phyloP scores from a whole-genome alignment of 2,329 filamentous ascomycete genomes.

The Phaeomoniella chlamydospora region DNA sequence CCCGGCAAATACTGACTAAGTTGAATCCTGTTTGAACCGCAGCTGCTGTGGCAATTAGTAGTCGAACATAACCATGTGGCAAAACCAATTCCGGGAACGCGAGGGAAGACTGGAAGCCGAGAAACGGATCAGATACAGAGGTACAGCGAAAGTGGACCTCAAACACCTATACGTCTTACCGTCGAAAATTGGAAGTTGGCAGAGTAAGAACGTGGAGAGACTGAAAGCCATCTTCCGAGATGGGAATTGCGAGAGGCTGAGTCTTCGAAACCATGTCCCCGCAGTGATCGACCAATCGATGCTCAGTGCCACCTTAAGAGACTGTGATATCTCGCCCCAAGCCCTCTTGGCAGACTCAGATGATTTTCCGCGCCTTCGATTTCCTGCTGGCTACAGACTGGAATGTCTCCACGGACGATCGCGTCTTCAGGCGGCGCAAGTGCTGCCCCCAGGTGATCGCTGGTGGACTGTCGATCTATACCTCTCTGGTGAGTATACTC shows the following conservation, averaged over 20 bases:
- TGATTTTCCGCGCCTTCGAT: slow-evolving; percentile 8
- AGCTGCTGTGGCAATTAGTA: not conserved
- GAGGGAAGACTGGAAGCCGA: no score
- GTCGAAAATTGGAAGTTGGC: no score
- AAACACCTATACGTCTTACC: no score
- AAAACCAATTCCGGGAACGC: no score
- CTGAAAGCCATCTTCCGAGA: slow-evolving; percentile 11
- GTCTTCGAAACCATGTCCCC: slow-evolving; percentile 16
- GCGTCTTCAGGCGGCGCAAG: slow-evolving; percentile 10
- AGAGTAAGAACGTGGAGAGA: slow-evolving; percentile 10
- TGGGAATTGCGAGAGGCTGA: slow-evolving; percentile 10
- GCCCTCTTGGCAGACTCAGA: slow-evolving; percentile 2
- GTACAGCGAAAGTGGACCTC: no score
- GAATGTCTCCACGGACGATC: slow-evolving; percentile 14
- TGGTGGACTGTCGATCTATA: slow-evolving; percentile 19
- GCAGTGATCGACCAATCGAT: slow-evolving; percentile 13
- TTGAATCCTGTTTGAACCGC: not conserved
- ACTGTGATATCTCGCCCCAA: slow-evolving; percentile 4
- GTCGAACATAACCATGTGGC: not conserved
- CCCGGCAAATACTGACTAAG: not conserved
- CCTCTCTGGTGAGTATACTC: slow-evolving; percentile 9
- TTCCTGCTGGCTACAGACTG: slow-evolving; percentile 9
- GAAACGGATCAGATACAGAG: no score
- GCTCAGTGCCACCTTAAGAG: slow-evolving; percentile 10
- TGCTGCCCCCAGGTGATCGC: slow-evolving; percentile 9